phyloP scores from a whole-genome alignment of 2,329 filamentous ascomycete species.

The Nothomitra cinnamomea region DNA sequence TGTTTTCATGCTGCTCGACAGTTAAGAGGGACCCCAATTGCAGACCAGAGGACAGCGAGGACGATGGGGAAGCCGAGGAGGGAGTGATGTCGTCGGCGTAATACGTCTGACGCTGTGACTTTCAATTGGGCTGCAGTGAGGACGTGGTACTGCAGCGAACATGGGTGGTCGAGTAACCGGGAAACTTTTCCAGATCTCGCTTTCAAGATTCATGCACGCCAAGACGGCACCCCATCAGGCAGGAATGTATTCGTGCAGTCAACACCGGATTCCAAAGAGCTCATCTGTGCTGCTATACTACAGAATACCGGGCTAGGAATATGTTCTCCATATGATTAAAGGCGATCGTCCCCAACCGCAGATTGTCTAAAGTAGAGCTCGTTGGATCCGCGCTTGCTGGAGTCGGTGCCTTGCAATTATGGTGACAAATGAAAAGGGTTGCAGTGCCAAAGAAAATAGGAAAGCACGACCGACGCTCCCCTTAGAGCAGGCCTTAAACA shows the following conservation, averaged over 20 bases:
- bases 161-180: not conserved
- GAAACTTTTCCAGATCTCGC: not conserved
- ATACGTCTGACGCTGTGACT: not conserved
- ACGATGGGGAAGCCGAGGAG: not conserved
- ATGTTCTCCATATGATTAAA: not conserved
- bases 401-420: conserved; percentile 2
- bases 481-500: not conserved
- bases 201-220: not conserved
- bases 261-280: too few species aligned
- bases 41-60: not conserved
- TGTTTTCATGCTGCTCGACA: not conserved
- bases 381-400: not conserved
- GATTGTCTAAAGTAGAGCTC: conserved; percentile 1
- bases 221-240: too few species aligned
- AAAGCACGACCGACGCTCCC: not conserved
- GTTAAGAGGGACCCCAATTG: not conserved
- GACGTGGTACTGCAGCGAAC: not conserved
- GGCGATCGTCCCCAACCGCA: not conserved
- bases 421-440: conserved; percentile 3
- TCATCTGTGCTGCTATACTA: too few species aligned
- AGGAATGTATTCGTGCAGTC: too few species aligned
- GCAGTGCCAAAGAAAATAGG: not conserved
- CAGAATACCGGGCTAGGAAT: too few species aligned
- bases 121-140: not conserved
- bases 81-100: not conserved